These are phyloP conservation scores for Pisolithus thermaeus DNA, from an alignment of 1,284 basidiomycete species.

Conservation along the genomic window DNA sequence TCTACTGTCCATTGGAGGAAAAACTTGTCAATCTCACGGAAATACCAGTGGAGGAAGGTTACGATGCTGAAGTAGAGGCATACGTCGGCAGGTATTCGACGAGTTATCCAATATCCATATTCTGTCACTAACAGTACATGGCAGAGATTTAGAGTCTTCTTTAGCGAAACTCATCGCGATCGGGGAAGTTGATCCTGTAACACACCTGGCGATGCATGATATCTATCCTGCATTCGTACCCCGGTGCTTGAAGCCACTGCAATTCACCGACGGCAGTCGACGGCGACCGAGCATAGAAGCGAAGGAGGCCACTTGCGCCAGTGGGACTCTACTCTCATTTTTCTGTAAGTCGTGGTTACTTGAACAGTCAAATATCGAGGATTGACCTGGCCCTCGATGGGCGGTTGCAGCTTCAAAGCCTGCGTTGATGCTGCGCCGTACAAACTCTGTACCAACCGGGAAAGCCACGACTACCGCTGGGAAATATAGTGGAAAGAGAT, in stretches of 20 bases:
- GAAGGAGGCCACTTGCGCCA: constrained; percentile 34
- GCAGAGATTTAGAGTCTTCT: constrained; percentile 52
- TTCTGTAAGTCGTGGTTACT: constrained; percentile 45
- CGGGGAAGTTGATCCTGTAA: constrained; percentile 79
- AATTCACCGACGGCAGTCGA: constrained; percentile 19
- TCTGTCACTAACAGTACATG: constrained; percentile 11
- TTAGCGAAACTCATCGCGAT: constrained; percentile 63
- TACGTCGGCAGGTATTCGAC: constrained; percentile 68
- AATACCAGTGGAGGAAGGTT: constrained; percentile 43
- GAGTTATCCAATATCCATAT: constrained; percentile 4
- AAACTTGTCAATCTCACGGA: constrained; percentile 67
- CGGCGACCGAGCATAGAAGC: constrained; percentile 29
- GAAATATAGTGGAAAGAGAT: constrained; percentile 67
- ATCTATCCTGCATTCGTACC: constrained; percentile 70
- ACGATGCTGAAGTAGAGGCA: constrained; percentile 58
- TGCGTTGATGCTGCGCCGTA: constrained; percentile 23
- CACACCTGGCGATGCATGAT: constrained; percentile 68
- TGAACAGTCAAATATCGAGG: constrained; percentile 12
- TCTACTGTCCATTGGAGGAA: constrained; percentile 74
- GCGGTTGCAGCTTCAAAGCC: constrained; percentile 43
- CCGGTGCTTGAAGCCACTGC: constrained; percentile 36
- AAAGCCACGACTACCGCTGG: constrained; percentile 37
- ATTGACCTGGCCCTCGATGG: constrained; percentile 17
- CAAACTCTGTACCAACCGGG: constrained; percentile 24
- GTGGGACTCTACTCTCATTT: constrained; percentile 49